phyloP scores from a whole-genome alignment of 371 early-diverging fungal species.

The Mucor racemosus region DNA sequence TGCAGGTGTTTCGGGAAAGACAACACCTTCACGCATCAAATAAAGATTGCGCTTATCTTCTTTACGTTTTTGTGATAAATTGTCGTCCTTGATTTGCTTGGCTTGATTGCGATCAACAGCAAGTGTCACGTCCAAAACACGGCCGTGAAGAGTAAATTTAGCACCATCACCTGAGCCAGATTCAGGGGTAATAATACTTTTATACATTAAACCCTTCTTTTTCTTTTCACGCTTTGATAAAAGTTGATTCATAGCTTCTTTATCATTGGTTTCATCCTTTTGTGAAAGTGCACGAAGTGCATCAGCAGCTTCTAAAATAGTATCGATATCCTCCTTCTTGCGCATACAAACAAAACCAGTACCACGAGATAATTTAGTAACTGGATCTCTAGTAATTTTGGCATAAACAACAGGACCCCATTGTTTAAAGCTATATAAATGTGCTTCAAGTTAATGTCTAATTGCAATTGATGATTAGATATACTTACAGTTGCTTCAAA shows the following conservation, averaged over 20 bases:
- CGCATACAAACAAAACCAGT: conserved; percentile 93
- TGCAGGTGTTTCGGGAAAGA: conserved; percentile 86
- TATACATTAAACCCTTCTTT: conserved; percentile 60
- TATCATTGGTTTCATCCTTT: conserved; percentile 46
- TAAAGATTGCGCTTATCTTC: conserved; percentile 87
- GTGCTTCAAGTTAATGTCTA: background rate
- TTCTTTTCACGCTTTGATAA: conserved; percentile 57
- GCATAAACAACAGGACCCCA: conserved; percentile 87
- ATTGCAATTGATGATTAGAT: background rate
- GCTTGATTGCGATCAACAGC: conserved; percentile 84
- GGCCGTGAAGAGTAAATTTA: conserved; percentile 79
- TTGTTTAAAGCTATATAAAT: conserved; percentile 48
- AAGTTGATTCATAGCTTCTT: conserved; percentile 35
- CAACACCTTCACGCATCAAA: conserved; percentile 76
- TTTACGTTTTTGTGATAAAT: conserved; percentile 61
- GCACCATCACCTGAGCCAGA: conserved; percentile 58
- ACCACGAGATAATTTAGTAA: conserved; percentile 84
- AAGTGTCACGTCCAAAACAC: conserved; percentile 79
- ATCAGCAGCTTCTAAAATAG: conserved; percentile 71
- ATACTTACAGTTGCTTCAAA: conserved; percentile 70
- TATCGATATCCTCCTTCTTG: conserved; percentile 73
- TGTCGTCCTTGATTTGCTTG: conserved; percentile 65
- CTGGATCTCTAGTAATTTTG: conserved; percentile 80
- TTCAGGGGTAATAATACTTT: conserved; percentile 74
- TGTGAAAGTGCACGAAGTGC: conserved; percentile 51